A percentile compares a stretch with the other conserved stretches of the same genome.
phyloP scores from a whole-genome alignment of 2,329 filamentous ascomycete genomes.

The Hyphodiscus sp. region DNA sequence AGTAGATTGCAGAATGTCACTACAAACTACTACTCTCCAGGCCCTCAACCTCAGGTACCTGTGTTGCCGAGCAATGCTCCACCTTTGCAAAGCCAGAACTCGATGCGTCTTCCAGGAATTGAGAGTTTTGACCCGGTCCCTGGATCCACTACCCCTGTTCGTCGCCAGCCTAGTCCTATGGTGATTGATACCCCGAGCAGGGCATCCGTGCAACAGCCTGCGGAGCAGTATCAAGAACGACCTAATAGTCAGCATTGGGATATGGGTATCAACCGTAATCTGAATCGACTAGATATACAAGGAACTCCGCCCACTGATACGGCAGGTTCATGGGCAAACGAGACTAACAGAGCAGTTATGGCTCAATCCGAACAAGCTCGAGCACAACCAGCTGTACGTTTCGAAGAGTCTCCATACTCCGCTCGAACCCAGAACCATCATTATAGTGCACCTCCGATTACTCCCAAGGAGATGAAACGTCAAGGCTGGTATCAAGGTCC shows the following conservation, averaged over 20 bases:
- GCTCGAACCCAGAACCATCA: constrained; percentile 36
- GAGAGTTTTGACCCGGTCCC: constrained; percentile 81
- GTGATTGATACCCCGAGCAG: constrained; percentile 51
- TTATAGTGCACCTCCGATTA: constrained; percentile 52
- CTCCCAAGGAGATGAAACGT: constrained; percentile 55
- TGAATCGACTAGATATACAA: constrained; percentile 60
- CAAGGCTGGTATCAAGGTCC: constrained; percentile 67
- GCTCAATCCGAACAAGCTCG: constrained; percentile 48
- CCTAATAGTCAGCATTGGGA: constrained; percentile 50
- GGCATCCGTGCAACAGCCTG: constrained; percentile 5
- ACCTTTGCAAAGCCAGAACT: constrained; percentile 38
- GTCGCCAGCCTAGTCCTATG: constrained; percentile 69
- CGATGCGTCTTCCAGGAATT: constrained; percentile 75
- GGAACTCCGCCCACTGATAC: constrained; percentile 45
- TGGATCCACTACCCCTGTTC: constrained; percentile 54
- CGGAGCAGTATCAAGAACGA: constrained; percentile 36
- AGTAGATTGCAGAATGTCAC: constrained; percentile 72
- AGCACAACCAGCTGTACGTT: constrained; percentile 44
- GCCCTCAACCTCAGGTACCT: constrained; percentile 20
- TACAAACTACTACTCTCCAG: constrained; percentile 48
- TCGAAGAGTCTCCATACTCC: constrained; percentile 43
- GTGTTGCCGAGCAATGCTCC: constrained; percentile 32
- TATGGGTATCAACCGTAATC: constrained; percentile 56
- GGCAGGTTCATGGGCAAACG: constrained; percentile 50
- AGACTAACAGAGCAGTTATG: constrained; percentile 48